phyloP scores from a whole-genome alignment of 257 asterid species.

The Solanum commersonii region DNA sequence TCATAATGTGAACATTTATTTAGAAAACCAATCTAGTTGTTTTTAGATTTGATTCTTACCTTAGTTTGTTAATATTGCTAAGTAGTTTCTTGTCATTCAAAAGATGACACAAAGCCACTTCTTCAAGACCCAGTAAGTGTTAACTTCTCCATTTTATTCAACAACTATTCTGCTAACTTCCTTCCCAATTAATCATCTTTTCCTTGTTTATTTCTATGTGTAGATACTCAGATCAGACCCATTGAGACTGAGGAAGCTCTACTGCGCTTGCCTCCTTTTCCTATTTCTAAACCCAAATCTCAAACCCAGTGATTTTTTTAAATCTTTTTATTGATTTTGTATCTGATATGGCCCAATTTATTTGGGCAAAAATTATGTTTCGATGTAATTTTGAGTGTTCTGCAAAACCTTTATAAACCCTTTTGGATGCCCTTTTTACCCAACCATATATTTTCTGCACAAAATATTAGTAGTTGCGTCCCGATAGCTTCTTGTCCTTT shows the following conservation, averaged over 20 bases:
- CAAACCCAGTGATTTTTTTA: not conserved
- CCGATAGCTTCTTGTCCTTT: not conserved
- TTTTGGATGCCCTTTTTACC: not conserved
- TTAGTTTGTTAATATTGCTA: no score
- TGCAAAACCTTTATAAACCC: not conserved
- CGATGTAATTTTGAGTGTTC: not conserved
- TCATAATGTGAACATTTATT: no score
- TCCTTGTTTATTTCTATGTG: not conserved
- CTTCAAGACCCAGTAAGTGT: constrained; percentile 65
- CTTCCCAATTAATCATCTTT: not conserved
- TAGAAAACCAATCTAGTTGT: no score
- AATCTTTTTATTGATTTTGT: not conserved
- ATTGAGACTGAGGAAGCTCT: constrained; percentile 84
- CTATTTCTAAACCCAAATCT: constrained; percentile 16
- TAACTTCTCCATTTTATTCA: not conserved
- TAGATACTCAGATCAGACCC: constrained; percentile 84
- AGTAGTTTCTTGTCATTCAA: not conserved
- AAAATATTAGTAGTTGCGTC: no score
- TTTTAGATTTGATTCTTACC: no score
- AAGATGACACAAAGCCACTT: constrained; percentile 71
- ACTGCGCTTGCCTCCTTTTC: constrained; percentile 69
- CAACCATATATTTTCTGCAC: not conserved
- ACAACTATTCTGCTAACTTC: not conserved
- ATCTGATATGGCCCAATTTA: not conserved
- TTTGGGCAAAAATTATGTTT: not conserved